Percentiles rank a stretch among this genome's conserved stretches.
Conservation (phyloP, 495 filamentous ascomycete genomes). For the Symbiotaphrina buchneri region DNA sequence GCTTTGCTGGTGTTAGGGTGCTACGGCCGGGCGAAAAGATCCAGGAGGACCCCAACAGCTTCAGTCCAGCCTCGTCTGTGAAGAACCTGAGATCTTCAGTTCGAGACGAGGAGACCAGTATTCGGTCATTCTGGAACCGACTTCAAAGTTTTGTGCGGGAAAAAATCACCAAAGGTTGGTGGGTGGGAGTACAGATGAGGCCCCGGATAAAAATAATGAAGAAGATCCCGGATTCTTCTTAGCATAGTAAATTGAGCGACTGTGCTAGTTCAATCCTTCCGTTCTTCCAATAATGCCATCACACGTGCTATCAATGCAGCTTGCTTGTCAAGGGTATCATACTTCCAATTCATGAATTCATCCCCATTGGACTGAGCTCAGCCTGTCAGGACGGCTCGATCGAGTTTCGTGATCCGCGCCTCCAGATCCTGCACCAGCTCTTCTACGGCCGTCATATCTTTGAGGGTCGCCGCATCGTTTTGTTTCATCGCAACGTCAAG, state of each 20-base stretch:
- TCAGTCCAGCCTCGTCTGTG: too few species aligned
- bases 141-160: slow-evolving; percentile 11
- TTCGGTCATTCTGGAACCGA: not conserved
- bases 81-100: not conserved
- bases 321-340: not conserved
- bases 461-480: slow-evolving; percentile 42
- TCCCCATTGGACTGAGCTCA: too few species aligned
- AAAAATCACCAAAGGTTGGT: slow-evolving; percentile 31
- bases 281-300: too few species aligned
- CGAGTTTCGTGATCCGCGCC: slow-evolving; percentile 37
- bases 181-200: slow-evolving; percentile 35
- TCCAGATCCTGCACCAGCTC: slow-evolving; percentile 82
- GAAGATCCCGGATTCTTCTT: slow-evolving; percentile 9
- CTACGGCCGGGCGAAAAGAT: slow-evolving; percentile 25
- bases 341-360: not conserved
- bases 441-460: slow-evolving; percentile 61
- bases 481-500: slow-evolving; percentile 52
- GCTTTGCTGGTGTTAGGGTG: slow-evolving; percentile 47
- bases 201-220: slow-evolving; percentile 33
- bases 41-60: too few species aligned
- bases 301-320: not conserved
- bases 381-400: too few species aligned
- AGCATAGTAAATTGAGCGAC: too few species aligned
- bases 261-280: too few species aligned
- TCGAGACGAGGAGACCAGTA: not conserved